phyloP scores from a whole-genome alignment of 352 stramenopile genomes.

The Pilasporangium apinafurcum region DNA sequence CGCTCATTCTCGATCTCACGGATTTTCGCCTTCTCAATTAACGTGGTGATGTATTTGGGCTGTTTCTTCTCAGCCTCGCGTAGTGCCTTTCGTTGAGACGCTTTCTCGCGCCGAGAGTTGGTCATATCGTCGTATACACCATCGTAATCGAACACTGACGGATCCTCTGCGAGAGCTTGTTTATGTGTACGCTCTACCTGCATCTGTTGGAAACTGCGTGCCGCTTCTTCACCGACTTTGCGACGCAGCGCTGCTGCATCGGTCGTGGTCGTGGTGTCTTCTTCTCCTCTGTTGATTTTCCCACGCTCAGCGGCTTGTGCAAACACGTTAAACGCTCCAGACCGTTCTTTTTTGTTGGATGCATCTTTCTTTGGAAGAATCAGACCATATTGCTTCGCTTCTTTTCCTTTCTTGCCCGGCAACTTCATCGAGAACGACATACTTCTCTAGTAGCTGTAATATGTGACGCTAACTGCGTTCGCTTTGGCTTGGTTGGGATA shows the following conservation, averaged over 20 bases:
- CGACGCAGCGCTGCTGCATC: constrained; percentile 10
- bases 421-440: constrained; percentile 35
- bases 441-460: too few species aligned
- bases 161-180: constrained; percentile 64
- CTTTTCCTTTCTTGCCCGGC: constrained; percentile 11
- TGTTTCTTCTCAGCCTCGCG: constrained; percentile 59
- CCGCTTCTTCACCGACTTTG: constrained; percentile 36
- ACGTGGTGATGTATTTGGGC: constrained; percentile 86
- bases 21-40: constrained; percentile 88
- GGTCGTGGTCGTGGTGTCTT: background rate
- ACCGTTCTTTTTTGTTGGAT: constrained; percentile 1
- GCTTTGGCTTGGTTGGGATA: too few species aligned
- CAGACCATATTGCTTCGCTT: constrained; percentile 15
- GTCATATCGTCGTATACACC: constrained; percentile 86
- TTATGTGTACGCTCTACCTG: constrained; percentile 44
- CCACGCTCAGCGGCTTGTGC: background rate
- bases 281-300: background rate
- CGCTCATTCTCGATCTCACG: constrained; percentile 86
- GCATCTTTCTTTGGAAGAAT: constrained; percentile 9
- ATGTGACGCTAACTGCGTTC: too few species aligned
- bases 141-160: constrained; percentile 89
- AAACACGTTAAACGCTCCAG: constrained; percentile 7
- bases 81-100: constrained; percentile 30
- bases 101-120: constrained; percentile 25
- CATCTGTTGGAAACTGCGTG: constrained; percentile 39